Evolutionary conservation across 2,329 filamentous ascomycete genomes (phyloP).

Genomic region (Tricladium varicosporioides): DNA sequence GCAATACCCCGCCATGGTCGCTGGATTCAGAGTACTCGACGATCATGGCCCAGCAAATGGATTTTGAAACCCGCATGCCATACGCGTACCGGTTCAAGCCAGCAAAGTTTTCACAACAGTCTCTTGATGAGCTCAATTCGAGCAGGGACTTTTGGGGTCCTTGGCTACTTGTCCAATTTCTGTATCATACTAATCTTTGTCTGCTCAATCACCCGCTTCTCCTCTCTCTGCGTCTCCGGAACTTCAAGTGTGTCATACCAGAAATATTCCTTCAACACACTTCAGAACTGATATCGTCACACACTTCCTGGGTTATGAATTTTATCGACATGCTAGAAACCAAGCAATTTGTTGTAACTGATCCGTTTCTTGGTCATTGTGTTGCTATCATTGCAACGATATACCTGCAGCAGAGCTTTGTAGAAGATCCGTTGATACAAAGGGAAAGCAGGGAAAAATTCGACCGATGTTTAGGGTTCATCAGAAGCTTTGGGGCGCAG

Average conservation of each 20-base stretch:
- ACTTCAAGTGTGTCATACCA: conserved; percentile 49
- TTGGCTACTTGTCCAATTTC: conserved; percentile 50
- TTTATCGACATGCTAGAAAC: conserved; percentile 47
- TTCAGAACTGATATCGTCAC: conserved; percentile 48
- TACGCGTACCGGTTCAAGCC: conserved; percentile 49
- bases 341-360: conserved; percentile 44
- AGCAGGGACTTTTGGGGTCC: conserved; percentile 52
- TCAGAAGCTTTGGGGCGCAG: conserved; percentile 38
- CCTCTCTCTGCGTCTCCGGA: conserved; percentile 50
- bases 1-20: conserved; percentile 45
- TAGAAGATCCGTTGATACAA: conserved; percentile 35
- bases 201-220: conserved; percentile 54
- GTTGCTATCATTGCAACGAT: conserved; percentile 53
- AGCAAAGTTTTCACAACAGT: conserved; percentile 44
- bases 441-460: conserved; percentile 43
- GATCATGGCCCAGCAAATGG: conserved; percentile 49
- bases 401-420: conserved; percentile 52
- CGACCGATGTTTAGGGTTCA: conserved; percentile 43
- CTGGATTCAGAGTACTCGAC: conserved; percentile 49
- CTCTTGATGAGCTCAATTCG: conserved; percentile 41
- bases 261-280: conserved; percentile 54
- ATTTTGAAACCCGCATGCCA: conserved; percentile 50
- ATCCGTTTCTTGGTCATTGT: conserved; percentile 48
- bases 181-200: conserved; percentile 52
- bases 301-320: conserved; percentile 52